phyloP scores from a whole-genome alignment of 495 filamentous ascomycete species.

The Apodospora peruviana region DNA sequence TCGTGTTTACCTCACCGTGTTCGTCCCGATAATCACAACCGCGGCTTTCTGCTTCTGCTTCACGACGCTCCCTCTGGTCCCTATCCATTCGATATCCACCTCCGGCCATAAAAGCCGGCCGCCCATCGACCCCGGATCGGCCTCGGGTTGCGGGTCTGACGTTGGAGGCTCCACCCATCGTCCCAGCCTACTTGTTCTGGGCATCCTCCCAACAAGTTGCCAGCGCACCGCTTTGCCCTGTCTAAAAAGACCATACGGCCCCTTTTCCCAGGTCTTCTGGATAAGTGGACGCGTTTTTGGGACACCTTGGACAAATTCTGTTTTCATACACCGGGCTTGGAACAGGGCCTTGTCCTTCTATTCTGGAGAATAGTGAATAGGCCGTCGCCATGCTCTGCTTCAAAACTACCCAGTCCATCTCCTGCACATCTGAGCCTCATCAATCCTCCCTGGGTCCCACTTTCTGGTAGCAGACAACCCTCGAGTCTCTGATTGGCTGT shows the following conservation, averaged over 20 bases:
- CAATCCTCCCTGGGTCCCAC: slow-evolving; percentile 12
- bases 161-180: slow-evolving; percentile 1
- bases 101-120: slow-evolving; percentile 1
- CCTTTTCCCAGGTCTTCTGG: neutral
- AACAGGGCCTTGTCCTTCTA: no score
- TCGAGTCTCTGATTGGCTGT: slow-evolving; percentile 21
- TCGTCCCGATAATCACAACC: neutral
- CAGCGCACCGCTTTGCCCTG: neutral
- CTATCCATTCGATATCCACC: neutral
- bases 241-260: no score
- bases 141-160: neutral
- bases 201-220: no score
- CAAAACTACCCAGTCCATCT: slow-evolving; percentile 11
- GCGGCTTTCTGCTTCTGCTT: slow-evolving; percentile 2
- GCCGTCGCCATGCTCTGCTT: slow-evolving; percentile 28
- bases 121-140: slow-evolving; percentile 18
- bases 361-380: no score
- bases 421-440: slow-evolving; percentile 25
- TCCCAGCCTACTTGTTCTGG: slow-evolving; percentile 7
- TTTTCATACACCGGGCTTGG: no score
- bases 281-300: no score
- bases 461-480: slow-evolving; percentile 13
- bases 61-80: neutral
- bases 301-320: no score
- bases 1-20: slow-evolving; percentile 3